A percentile compares a stretch with the other conserved stretches of the same genome.
These are phyloP conservation scores for Marasmius sp. DNA, from an alignment of 1,284 basidiomycete genomes.

Conservation along the genomic window DNA sequence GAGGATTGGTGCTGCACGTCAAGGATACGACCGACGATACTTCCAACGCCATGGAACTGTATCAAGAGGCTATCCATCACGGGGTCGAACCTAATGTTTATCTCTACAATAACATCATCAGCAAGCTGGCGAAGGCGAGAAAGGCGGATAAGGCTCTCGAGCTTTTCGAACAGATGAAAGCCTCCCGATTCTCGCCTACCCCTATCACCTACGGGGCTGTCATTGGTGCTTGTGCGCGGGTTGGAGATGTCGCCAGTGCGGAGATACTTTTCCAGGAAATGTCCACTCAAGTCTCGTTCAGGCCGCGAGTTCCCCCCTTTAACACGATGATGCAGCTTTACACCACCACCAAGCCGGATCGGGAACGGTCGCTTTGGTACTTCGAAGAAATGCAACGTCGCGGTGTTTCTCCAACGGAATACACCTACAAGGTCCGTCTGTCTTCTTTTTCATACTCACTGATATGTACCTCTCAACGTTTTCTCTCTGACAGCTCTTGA, in stretches of 20 bases:
- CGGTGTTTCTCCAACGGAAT: slow-evolving; percentile 74
- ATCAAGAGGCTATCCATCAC: slow-evolving; percentile 73
- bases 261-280: slow-evolving; percentile 88
- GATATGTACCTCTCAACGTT: slow-evolving; percentile 12
- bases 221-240: slow-evolving; percentile 92
- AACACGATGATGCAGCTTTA: slow-evolving; percentile 99
- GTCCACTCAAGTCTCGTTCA: slow-evolving; percentile 73
- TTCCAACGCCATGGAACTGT: slow-evolving; percentile 81
- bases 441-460: neutral
- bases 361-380: slow-evolving; percentile 76
- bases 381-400: slow-evolving; percentile 69
- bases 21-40: slow-evolving; percentile 95
- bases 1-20: slow-evolving; percentile 82
- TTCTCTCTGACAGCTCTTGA: slow-evolving; percentile 61
- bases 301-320: slow-evolving; percentile 88
- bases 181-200: slow-evolving; percentile 62
- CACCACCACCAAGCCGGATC: slow-evolving; percentile 85
- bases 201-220: slow-evolving; percentile 96
- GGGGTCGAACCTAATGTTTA: slow-evolving; percentile 80
- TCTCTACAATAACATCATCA: slow-evolving; percentile 95
- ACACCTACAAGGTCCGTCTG: slow-evolving; percentile 85
- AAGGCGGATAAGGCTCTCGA: slow-evolving; percentile 88
- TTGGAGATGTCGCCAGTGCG: slow-evolving; percentile 86
- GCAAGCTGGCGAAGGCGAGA: slow-evolving; percentile 88
- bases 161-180: slow-evolving; percentile 86